phyloP scores from a whole-genome alignment of 352 stramenopile species.

The Globisporangium viniferum region DNA sequence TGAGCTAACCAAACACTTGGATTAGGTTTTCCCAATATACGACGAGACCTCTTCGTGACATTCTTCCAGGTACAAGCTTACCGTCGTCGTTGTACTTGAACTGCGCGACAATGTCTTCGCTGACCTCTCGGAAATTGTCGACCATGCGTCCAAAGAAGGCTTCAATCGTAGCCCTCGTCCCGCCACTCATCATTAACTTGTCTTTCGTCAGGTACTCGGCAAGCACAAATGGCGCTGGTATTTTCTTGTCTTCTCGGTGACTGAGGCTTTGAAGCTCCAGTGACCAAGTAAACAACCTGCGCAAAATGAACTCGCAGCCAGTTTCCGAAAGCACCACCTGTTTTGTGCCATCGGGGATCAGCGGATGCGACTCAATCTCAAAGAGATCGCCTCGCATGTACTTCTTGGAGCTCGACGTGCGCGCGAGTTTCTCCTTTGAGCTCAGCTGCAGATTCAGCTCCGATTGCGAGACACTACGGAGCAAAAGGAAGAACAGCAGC shows the following conservation, averaged over 20 bases:
- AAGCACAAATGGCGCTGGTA: slow-evolving; percentile 23
- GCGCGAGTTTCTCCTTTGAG: slow-evolving; percentile 56
- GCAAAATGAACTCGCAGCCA: slow-evolving; percentile 48
- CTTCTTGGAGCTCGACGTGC: slow-evolving; percentile 45
- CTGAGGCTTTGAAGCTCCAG: slow-evolving; percentile 4
- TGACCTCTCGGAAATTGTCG: slow-evolving; percentile 45
- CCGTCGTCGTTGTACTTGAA: slow-evolving; percentile 85
- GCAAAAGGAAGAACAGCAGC: slow-evolving; percentile 59
- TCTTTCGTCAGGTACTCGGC: slow-evolving; percentile 41
- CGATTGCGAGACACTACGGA: slow-evolving; percentile 40
- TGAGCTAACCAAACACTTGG: slow-evolving; percentile 20
- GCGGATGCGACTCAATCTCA: slow-evolving; percentile 32
- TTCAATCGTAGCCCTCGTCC: slow-evolving; percentile 23
- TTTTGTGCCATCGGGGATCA: slow-evolving; percentile 60
- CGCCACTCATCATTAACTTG: slow-evolving; percentile 12
- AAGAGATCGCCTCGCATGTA: slow-evolving; percentile 36
- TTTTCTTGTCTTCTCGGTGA: background rate
- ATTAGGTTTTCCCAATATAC: background rate
- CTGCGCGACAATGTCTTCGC: slow-evolving; percentile 70
- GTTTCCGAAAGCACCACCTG: slow-evolving; percentile 34
- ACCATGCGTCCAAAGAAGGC: slow-evolving; percentile 43
- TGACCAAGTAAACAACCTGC: slow-evolving; percentile 34
- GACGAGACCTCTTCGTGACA: too few relatives aligned
- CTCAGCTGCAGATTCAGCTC: slow-evolving; percentile 54
- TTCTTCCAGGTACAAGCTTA: slow-evolving; percentile 9